A percentile compares a stretch with the other conserved stretches of the same genome.
Conservation (phyloP, 2,329 filamentous ascomycete species). For the Beauveria sp. region DNA sequence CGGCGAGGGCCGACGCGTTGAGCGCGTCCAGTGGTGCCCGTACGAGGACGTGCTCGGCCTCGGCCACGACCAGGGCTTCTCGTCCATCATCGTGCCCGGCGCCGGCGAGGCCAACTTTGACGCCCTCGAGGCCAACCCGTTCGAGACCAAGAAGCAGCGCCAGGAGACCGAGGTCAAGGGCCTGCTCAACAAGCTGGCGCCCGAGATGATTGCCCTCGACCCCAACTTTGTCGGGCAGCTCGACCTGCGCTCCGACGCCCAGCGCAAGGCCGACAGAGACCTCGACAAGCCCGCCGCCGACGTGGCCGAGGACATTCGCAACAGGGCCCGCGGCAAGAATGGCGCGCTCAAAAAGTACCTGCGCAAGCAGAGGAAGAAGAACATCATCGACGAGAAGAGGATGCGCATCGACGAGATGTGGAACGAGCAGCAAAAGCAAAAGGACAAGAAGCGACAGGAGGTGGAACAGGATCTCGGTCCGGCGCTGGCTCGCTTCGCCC, state of each 20-base stretch:
- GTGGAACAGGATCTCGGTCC: constrained; percentile 71
- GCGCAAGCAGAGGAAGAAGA: constrained; percentile 85
- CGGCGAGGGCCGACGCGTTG: constrained; percentile 72
- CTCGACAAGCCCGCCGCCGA: constrained; percentile 61
- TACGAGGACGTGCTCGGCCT: constrained; percentile 90
- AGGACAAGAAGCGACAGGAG: constrained; percentile 54
- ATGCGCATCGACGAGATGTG: constrained; percentile 78
- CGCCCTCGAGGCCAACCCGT: constrained; percentile 87
- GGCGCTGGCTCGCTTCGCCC: constrained; percentile 76
- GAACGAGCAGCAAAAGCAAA: constrained; percentile 62
- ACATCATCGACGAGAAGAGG: constrained; percentile 93
- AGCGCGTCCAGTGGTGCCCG: constrained; percentile 84
- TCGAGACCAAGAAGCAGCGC: constrained; percentile 86
- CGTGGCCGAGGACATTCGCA: constrained; percentile 56
- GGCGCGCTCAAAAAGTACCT: constrained; percentile 80
- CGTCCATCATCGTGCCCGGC: constrained; percentile 82
- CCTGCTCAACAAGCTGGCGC: constrained; percentile 87
- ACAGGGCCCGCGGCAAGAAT: constrained; percentile 82
- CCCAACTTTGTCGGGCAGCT: constrained; percentile 87
- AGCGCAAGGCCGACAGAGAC: constrained; percentile 69
- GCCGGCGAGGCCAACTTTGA: constrained; percentile 98
- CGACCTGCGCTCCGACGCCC: constrained; percentile 71
- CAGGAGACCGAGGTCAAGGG: constrained; percentile 86
- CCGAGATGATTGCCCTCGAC: constrained; percentile 94
- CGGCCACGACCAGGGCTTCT: constrained; percentile 78